Conservation (phyloP, 768 basidiomycete genomes). For the Tremella mesenterica region DNA sequence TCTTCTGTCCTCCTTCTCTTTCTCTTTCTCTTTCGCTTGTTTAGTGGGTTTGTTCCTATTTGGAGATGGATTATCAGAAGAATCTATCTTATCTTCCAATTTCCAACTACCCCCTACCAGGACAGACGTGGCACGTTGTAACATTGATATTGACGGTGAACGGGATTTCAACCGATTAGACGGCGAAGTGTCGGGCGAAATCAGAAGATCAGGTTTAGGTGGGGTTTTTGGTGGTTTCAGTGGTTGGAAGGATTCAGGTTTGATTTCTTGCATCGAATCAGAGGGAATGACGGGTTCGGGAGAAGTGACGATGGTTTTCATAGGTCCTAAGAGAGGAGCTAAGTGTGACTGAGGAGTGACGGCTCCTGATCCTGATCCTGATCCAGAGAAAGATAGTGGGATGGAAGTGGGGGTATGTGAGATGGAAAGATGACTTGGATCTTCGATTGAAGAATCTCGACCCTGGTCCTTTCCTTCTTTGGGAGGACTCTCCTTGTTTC, state of each 20-base stretch:
- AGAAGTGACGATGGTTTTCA: no score
- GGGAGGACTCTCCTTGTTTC: no score
- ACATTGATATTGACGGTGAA: slow-evolving; percentile 86
- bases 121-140: slow-evolving; percentile 89
- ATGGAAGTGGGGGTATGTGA: no score
- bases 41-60: slow-evolving; percentile 43
- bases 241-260: background rate
- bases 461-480: no score
- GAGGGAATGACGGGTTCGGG: background rate
- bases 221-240: slow-evolving; percentile 13
- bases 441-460: no score
- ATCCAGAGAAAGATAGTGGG: no score
- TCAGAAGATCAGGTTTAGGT: slow-evolving; percentile 4
- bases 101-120: slow-evolving; percentile 67
- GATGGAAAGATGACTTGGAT: no score
- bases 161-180: slow-evolving; percentile 52
- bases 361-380: no score
- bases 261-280: background rate
- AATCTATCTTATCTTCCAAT: no score
- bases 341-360: no score
- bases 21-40: slow-evolving; percentile 10
- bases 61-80: no score
- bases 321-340: no score
- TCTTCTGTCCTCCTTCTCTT: slow-evolving; percentile 7
- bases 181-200: slow-evolving; percentile 10